Base-by-base conservation (phyloP, 768 basidiomycete species). In the Xanthoconium purpureum region DNA sequence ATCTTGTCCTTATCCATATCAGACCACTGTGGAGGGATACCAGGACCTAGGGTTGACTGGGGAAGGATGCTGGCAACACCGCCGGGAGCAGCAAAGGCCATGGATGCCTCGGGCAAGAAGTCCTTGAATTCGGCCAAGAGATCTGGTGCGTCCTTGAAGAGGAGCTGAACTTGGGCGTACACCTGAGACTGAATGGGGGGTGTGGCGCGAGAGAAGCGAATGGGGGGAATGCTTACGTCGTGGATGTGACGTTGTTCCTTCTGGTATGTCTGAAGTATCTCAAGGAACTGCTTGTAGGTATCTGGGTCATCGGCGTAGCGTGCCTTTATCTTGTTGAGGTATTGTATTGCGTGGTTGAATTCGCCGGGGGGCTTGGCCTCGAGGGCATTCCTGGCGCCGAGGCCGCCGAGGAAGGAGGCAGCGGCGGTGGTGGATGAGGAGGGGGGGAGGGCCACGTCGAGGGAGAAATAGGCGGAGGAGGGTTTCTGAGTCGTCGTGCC, bases 321-420 rank as follows among this genome's bases (percentile, higher is more conserved):
- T 17, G 85, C 86, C 75, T 98, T 98, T 78, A 99, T 98, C 78
- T 95, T 96, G 82, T 97, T 98, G 65, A 99, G 86, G 71, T 95
- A 99, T 65, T 93, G 86, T 60, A 98, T 98, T 14, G 97, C 97
- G 65, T 96, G 88, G 71, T 89, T 88, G 76, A 94, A 97, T 67
- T 98, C 88, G 57, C 78, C 82, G 12, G 79, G 70, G 13, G 81
- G 77, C 52, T 81, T 82, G 59, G 76, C 74, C 60, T 84, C 83
- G 38, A 77, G 73, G 15, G 76, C 70, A 40, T 78, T 76, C 62
- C 76, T 78, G 58, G 77, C 75, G 55, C 71, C 80, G 59, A 88
- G 75, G 47, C 80, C 82, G 30, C 84, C 83, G 20, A 90, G 78
- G 56, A 88, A 79, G 17, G 85, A 80, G 3, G 85, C 88, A 0